Evolutionary conservation across 129 eudicot species (phyloP).

Genomic region (carrot (Daucus carota)): DNA sequence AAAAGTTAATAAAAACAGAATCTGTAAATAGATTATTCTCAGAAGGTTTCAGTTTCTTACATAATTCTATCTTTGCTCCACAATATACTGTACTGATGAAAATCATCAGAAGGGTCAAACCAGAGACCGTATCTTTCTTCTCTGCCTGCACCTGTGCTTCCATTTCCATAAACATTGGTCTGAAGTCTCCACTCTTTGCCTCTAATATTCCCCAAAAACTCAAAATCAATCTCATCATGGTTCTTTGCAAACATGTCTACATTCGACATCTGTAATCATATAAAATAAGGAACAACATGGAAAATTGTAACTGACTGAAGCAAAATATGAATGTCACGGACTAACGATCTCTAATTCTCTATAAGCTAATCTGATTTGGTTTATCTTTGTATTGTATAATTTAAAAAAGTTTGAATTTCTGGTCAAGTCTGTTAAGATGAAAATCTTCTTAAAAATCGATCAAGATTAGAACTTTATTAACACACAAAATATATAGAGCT

Average conservation of each 20-base stretch:
- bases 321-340: neutral
- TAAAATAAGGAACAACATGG: neutral
- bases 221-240: slow-evolving; percentile 55
- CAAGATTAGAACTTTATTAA: neutral
- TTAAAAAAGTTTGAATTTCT: too few relatives aligned
- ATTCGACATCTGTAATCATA: slow-evolving; percentile 28
- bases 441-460: too few relatives aligned
- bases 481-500: neutral
- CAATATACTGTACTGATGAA: slow-evolving; percentile 43
- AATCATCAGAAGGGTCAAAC: slow-evolving; percentile 55
- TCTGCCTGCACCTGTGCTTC: slow-evolving; percentile 46
- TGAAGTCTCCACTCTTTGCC: slow-evolving; percentile 56
- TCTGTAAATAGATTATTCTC: neutral
- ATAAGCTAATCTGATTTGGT: neutral
- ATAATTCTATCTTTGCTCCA: slow-evolving; percentile 46
- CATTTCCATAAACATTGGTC: slow-evolving; percentile 53
- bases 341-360: neutral
- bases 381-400: neutral
- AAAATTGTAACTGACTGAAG: neutral
- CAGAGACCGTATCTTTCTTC: slow-evolving; percentile 55
- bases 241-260: slow-evolving; percentile 43
- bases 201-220: slow-evolving; percentile 51
- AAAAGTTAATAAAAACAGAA: too few relatives aligned
- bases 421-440: too few relatives aligned
- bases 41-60: slow-evolving; percentile 19